phyloP scores from a whole-genome alignment of 2,329 filamentous ascomycete species.

The Trichoderma pleuroti region DNA sequence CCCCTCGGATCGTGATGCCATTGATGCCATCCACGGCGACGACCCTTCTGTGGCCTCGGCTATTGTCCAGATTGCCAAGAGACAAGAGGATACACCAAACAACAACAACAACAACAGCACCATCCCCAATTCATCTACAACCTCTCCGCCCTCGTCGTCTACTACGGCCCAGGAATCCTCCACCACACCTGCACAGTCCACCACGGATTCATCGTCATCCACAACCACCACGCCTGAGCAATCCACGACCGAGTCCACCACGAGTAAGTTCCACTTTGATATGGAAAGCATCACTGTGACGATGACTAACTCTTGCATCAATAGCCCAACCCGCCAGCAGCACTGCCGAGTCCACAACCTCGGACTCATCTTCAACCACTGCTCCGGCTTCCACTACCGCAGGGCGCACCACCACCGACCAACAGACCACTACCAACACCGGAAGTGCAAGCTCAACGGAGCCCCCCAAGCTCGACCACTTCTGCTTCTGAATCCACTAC shows the following conservation, averaged over 20 bases:
- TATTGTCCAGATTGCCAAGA: conserved; percentile 62
- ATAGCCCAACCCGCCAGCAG: not conserved
- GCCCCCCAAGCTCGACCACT: not conserved
- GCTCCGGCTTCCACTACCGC: conserved; percentile 3
- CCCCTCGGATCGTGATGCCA: conserved; percentile 58
- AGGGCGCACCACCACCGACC: not conserved
- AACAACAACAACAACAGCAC: conserved; percentile 30
- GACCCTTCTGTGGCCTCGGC: conserved; percentile 60
- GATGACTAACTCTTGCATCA: not conserved
- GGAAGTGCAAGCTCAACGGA: not conserved
- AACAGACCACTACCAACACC: conserved; percentile 1
- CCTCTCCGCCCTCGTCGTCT: conserved; percentile 1
- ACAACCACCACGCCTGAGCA: not conserved
- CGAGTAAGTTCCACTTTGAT: not conserved
- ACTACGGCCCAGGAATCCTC: not conserved
- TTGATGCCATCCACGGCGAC: conserved; percentile 59
- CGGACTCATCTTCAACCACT: not conserved
- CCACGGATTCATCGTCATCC: not conserved
- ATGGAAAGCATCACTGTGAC: not conserved
- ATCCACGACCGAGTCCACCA: not conserved
- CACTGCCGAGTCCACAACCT: not conserved
- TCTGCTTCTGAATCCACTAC: conserved; percentile 17
- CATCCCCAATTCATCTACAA: conserved; percentile 19
- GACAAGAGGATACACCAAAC: conserved; percentile 44
- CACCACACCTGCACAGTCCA: not conserved